Evolutionary conservation across 2,329 filamentous ascomycete genomes (phyloP), one percentile per base, ranked within the genome.

Genomic region (Juglanconis oblonga): DNA sequence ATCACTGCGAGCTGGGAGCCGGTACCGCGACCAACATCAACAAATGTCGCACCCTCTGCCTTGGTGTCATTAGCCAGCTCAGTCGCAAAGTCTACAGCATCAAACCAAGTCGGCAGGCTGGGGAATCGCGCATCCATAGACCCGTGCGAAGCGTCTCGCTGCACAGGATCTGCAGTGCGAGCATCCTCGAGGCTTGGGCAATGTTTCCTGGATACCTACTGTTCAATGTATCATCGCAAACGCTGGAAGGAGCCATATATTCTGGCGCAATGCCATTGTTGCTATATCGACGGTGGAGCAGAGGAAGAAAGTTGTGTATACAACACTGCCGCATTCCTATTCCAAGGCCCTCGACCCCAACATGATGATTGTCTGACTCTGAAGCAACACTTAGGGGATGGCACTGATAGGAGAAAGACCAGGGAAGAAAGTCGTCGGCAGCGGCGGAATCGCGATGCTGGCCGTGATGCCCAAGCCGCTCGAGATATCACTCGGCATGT

Each of bases 41-140:
- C 55, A 17, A 57, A 57, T 7, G 38, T 24, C 38, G 50, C 55
- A 1, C 24, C 47, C 17, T 44, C 47, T 1, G 14, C 14, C 9
- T 13, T 10, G 6, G 14, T 2, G 14, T 38, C 47, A 14, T 10
- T 24, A 11, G 35, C 24, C 38, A 67, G 53, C 47, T 68, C 67
- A 4, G 29, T 9, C n/a, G 36, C 57, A 45, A 68, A 68, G 45
- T 68, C 62, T 24, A 68, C 61, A 31, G 57, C 65, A 49, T 62
- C 61, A 6, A 69, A 61, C 67, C 67, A 69, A 1, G 61, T 63
- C 9, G 68, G 67, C 29, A 68, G 57, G 9, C 62, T 56, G 29
- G 66, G 57, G 17, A 66, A 65, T 45, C 67, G 65, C 7, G 63
- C 64, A 55, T 68, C 64, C 67, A 70, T 69, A 59, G 68, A 70